Base-by-base conservation (phyloP, 139 green algal species). In the Chlamydomonas applanata region DNA sequence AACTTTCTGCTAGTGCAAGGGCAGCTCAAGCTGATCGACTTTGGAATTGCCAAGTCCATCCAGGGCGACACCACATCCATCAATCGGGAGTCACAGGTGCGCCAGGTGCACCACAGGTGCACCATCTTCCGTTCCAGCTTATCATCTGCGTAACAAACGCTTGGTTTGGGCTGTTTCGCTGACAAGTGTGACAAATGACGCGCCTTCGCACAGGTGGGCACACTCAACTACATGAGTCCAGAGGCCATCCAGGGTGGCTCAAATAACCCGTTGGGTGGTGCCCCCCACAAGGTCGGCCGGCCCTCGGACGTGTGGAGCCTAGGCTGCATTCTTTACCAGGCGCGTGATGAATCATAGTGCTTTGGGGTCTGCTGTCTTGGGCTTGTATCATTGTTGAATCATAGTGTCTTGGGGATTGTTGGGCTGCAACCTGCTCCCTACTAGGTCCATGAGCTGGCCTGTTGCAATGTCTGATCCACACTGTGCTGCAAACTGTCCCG, bases 141-240 rank as follows among this genome's bases (percentile, higher is more conserved):
- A n/a, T n/a, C n/a, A n/a, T n/a, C n/a, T n/a, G n/a, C n/a, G n/a
- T n/a, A n/a, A n/a, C n/a, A n/a, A n/a, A n/a, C n/a, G n/a, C n/a
- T n/a, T n/a, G n/a, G n/a, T n/a, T n/a, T n/a, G n/a, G n/a, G n/a
- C n/a, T n/a, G n/a, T n/a, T n/a, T n/a, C n/a, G n/a, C n/a, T n/a
- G n/a, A n/a, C n/a, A n/a, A n/a, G n/a, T n/a, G n/a, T n/a, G n/a
- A n/a, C n/a, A n/a, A n/a, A n/a, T n/a, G n/a, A n/a, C n/a, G n/a
- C n/a, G n/a, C n/a, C n/a, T n/a, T n/a, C n/a, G n/a, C 16, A 34
- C 77, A 94, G 89, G 92, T 98, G 3, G 95, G 95, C 54, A 99
- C 95, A 5, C 85, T 99, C 1, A 99, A 98, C 85, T 99, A 99
- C 90, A 99, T 99, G 95, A 93, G 88, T 0, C 95, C 95, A 7